A percentile compares a stretch with the other conserved stretches of the same genome.
phyloP scores from a whole-genome alignment of 73 alveolate genomes.

The Tetrahymena malaccensis region DNA sequence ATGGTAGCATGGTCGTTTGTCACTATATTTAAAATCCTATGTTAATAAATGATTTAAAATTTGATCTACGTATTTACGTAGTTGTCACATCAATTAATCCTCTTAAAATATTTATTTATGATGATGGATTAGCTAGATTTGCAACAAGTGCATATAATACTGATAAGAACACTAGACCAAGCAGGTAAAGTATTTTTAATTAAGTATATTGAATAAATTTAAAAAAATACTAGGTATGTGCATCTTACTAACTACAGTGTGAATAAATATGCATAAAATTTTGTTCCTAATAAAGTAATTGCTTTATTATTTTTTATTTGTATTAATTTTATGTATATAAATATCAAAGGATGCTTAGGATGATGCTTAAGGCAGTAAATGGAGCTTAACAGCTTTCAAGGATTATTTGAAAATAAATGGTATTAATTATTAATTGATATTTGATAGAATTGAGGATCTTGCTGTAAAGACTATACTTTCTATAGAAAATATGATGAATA shows the following conservation, averaged over 20 bases:
- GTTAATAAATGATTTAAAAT: conserved; percentile 75
- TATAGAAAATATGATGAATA: conserved; percentile 54
- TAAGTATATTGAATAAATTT: background rate
- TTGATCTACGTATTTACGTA: conserved; percentile 82
- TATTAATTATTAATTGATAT: conserved; percentile 26
- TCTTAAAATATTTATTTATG: conserved; percentile 70
- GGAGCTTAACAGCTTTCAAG: conserved; percentile 53
- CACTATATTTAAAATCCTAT: conserved; percentile 77
- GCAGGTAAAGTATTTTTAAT: background rate
- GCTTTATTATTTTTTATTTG: too few species aligned
- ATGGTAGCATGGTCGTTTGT: conserved; percentile 48
- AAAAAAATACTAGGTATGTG: conserved; percentile 59
- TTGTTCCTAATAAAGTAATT: conserved; percentile 52
- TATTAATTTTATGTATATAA: too few species aligned
- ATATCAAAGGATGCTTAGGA: conserved; percentile 36
- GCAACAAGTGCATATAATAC: conserved; percentile 60
- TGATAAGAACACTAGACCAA: background rate
- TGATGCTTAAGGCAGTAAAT: conserved; percentile 76
- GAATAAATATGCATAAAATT: conserved; percentile 76
- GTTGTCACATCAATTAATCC: conserved; percentile 82
- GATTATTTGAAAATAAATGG: conserved; percentile 30
- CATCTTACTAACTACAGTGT: conserved; percentile 87
- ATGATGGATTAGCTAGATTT: conserved; percentile 85
- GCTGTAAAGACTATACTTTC: conserved; percentile 74
- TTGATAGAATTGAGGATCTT: conserved; percentile 66